Conservation (phyloP, 305 asterid species). For the Solanum chacoense region DNA sequence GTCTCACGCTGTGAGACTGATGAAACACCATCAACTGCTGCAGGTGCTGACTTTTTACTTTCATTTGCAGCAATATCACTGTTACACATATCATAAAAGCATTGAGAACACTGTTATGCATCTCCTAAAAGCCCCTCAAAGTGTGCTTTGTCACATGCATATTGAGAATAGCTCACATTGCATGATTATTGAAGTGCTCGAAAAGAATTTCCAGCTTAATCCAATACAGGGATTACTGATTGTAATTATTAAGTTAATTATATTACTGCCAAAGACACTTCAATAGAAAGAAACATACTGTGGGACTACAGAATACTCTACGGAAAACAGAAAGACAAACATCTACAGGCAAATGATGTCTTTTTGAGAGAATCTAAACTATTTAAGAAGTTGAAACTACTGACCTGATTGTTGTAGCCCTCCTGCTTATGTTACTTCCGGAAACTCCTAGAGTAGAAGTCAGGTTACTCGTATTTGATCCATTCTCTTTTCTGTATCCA, state of each 20-base stretch:
- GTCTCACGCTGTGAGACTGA: constrained; percentile 25
- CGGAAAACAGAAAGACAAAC: not conserved
- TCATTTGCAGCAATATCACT: constrained; percentile 47
- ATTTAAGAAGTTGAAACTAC: not conserved
- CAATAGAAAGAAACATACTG: not conserved
- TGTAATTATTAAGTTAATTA: not conserved
- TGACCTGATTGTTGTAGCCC: constrained; percentile 42
- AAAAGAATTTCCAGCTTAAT: not conserved
- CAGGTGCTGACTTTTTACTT: constrained; percentile 30
- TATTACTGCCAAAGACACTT: not conserved
- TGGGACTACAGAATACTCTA: not conserved
- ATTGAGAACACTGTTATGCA: not conserved
- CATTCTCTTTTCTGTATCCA: constrained; percentile 62
- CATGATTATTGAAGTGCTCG: not conserved
- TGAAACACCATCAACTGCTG: constrained; percentile 28
- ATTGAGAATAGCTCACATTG: not conserved
- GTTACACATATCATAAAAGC: constrained; percentile 16
- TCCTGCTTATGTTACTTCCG: constrained; percentile 41
- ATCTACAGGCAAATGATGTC: not conserved
- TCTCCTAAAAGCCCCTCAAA: not conserved
- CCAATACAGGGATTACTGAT: not conserved
- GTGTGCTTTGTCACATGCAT: not conserved
- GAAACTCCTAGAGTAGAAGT: constrained; percentile 33
- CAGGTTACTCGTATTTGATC: constrained; percentile 20
- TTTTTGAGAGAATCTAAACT: not conserved